Evolutionary conservation across 129 eudicot species (phyloP), one percentile per base, ranked within the genome.

Genomic region (Centaurea solstitialis): DNA sequence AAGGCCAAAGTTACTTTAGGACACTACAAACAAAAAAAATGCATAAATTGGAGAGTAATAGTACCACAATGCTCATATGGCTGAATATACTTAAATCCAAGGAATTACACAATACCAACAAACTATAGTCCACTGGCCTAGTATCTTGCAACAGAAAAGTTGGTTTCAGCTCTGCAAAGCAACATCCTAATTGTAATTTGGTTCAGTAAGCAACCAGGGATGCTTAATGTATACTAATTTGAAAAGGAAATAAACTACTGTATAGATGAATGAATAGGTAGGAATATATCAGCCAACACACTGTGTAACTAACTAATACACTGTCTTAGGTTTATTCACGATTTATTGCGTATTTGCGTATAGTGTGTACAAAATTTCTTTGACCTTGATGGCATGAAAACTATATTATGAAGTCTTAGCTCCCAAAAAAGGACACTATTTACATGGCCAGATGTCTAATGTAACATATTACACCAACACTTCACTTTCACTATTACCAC

Each of bases 51-150:
- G 53, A 43, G 53, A 10, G 53, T 43, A 43, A 43, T 43, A 43
- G 17, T 4, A 77, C 74, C 5, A 26, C 43, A 26, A 24, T 65
- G 66, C 23, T 77, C 66, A 28, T 43, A 47, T 33, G 47, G 68
- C 75, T n/a, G 74, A 41, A 45, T 50, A 68, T 17, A 69, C 35
- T 47, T 69, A 18, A 6, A 28, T 20, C 38, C 76, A 41, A 78
- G 30, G 4, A 69, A 47, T n/a, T 47, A 40, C 69, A 68, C 30
- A 47, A 78, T 45, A 41, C 81, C 74, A 78, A 78, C 18, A 78
- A 41, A 33, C 21, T 45, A 47, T 47, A 26, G 20, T 35, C 74
- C 45, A 28, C 26, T 41, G 12, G 68, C 30, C 68, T 68, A 10
- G 22, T 26, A 4, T 68, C 82, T 18, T 68, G 75, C 37, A 33